Evolutionary conservation across 192 early-diverging fungal species (phyloP), one percentile per base, ranked within the genome.

Genomic region (Podila epigama): DNA sequence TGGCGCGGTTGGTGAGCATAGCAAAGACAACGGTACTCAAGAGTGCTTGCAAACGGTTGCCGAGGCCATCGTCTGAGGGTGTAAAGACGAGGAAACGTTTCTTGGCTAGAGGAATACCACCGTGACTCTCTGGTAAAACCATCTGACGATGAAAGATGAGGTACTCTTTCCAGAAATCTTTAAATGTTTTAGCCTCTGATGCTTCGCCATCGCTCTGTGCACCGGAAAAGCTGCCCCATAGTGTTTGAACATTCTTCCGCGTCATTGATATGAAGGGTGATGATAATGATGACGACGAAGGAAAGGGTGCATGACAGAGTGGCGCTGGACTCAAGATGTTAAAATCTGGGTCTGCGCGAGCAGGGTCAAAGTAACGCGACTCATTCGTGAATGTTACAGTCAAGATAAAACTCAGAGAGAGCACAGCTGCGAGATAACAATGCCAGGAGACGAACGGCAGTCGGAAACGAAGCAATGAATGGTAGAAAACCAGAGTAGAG

Each of bases 81-180:
- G 67, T 59, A 54, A 68, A 77, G 22, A 77, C 41, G 60, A 77
- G 25, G 55, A 64, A 77, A 2, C 54, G 51, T 37, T 77, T 77
- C n/a, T 68, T 20, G 20, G 29, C 29, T 22, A 68, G 41, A 51
- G 73, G 60, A 13, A 68, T 18, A 31, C 72, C 72, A 3, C 72
- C 73, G 3, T 36, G 42, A 11, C 50, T 10, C 37, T 77, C 73
- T 9, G 73, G 66, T 0, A 55, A 0, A 6, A 77, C 73, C 66
- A 68, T 77, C n/a, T 44, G 25, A 8, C 27, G 36, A n/a, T 77
- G 73, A 27, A 77, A 68, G 28, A 68, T 13, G 16, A 77, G 55
- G 22, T 77, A 77, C 25, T 77, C 73, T 29, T 77, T 34, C 73
- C 73, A 77, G 36, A 68, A 77, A 1, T 44, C 66, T 3, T 77